phyloP scores from a whole-genome alignment of 1,284 basidiomycete genomes.

The Naganishia albida region DNA sequence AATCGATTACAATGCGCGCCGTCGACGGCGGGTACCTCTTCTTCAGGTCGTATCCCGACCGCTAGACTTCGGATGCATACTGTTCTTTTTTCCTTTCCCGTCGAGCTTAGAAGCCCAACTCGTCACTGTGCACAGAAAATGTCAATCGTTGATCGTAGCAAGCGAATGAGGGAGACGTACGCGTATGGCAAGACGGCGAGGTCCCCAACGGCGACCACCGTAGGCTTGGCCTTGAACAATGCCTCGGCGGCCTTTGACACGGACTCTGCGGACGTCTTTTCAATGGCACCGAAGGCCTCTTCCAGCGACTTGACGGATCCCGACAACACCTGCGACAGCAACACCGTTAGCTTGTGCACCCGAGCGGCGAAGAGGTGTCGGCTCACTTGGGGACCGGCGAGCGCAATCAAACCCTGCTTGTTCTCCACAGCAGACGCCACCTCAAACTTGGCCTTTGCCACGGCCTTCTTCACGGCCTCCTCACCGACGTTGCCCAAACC shows the following conservation, averaged over 20 bases:
- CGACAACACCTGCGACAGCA: conserved; percentile 57
- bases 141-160: not conserved
- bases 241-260: conserved; percentile 44
- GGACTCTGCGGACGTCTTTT: conserved; percentile 34
- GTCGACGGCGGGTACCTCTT: not conserved
- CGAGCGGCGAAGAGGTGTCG: conserved; percentile 61
- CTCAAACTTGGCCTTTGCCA: conserved; percentile 82
- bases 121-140: conserved; percentile 59
- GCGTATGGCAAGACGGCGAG: conserved; percentile 72
- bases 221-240: conserved; percentile 66
- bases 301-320: conserved; percentile 40
- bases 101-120: conserved; percentile 69
- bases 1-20: conserved; percentile 17
- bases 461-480: conserved; percentile 74
- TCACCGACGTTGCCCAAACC: conserved; percentile 64
- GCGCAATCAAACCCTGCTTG: conserved; percentile 67
- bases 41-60: not conserved
- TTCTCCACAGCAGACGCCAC: conserved; percentile 70
- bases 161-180: conserved; percentile 31
- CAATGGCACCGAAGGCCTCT: conserved; percentile 38
- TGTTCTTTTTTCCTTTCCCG: conserved; percentile 28
- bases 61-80: not conserved
- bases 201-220: conserved; percentile 81
- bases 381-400: conserved; percentile 65
- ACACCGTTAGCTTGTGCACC: not conserved